Percentiles rank a stretch among this genome's conserved stretches.
Conservation (phyloP, 1,139 yeast species). For the Suzukiozyma palmioleophila region DNA sequence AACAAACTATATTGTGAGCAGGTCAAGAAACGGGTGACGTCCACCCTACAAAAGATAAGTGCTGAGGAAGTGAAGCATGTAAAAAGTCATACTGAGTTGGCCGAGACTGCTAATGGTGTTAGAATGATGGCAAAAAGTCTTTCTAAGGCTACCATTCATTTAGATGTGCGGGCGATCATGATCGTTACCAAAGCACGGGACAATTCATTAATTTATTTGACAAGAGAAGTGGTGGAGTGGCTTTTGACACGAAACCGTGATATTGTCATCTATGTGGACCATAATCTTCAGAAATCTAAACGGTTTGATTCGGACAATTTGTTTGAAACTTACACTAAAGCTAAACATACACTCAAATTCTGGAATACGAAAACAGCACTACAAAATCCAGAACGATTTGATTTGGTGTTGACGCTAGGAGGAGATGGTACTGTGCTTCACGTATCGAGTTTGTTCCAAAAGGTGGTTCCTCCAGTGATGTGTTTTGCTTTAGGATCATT, state of each 20-base stretch:
- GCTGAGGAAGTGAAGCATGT: conserved; percentile 43
- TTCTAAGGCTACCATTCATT: conserved; percentile 66
- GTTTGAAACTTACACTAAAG: conserved; percentile 35
- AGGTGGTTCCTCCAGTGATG: conserved; percentile 83
- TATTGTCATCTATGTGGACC: conserved; percentile 67
- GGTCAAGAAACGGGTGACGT: conserved; percentile 5
- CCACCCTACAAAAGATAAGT: conserved; percentile 23
- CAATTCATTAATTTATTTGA: conserved; percentile 65
- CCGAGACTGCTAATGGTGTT: conserved; percentile 85
- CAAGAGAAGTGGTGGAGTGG: conserved; percentile 80
- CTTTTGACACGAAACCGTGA: conserved; percentile 44
- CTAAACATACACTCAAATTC: conserved; percentile 45
- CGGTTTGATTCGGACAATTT: conserved; percentile 54
- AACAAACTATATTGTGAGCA: conserved; percentile 29
- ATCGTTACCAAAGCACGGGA: conserved; percentile 86
- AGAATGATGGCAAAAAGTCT: conserved; percentile 73
- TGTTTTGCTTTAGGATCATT: conserved; percentile 77
- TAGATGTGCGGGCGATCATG: conserved; percentile 67
- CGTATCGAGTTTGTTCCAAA: conserved; percentile 74
- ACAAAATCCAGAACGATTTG: conserved; percentile 58
- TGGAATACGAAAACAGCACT: conserved; percentile 65
- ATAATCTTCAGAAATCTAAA: conserved; percentile 53
- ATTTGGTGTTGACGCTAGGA: conserved; percentile 74
- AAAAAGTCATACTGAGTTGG: conserved; percentile 66
- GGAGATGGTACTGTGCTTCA: conserved; percentile 90